Evolutionary conservation across 306 rosid species (phyloP).

Genomic region (Hippophae tibetana): DNA sequence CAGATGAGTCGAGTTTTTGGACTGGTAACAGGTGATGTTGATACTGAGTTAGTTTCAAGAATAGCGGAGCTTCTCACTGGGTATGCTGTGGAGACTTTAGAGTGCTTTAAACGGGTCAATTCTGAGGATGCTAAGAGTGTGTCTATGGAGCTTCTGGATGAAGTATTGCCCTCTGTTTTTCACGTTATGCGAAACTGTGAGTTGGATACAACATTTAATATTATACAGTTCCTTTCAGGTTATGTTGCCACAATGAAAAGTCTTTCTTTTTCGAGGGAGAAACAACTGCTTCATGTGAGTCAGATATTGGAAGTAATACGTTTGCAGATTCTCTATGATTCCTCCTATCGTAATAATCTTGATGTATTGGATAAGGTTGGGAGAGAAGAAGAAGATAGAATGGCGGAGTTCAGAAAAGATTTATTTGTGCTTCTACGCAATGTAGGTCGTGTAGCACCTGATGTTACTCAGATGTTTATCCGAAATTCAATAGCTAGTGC

Average conservation of each 20-base stretch:
- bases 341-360: conserved; percentile 55
- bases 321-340: conserved; percentile 64
- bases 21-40: conserved; percentile 47
- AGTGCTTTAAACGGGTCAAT: conserved; percentile 71
- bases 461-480: conserved; percentile 62
- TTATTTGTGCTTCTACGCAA: conserved; percentile 58
- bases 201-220: conserved; percentile 65
- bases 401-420: conserved; percentile 84
- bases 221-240: conserved; percentile 72
- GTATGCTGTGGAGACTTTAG: conserved; percentile 71
- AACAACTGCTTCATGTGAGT: conserved; percentile 62
- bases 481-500: conserved; percentile 57
- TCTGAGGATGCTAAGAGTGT: conserved; percentile 64
- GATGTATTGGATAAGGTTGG: conserved; percentile 77
- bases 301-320: conserved; percentile 79
- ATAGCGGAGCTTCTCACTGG: conserved; percentile 71
- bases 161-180: conserved; percentile 81
- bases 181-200: conserved; percentile 67
- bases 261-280: conserved; percentile 59
- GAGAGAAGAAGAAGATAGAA: conserved; percentile 84
- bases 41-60: conserved; percentile 58
- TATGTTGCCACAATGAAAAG: conserved; percentile 69
- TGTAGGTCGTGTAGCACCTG: conserved; percentile 64
- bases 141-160: conserved; percentile 66
- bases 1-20: conserved; percentile 59